A percentile compares a stretch with the other conserved stretches of the same genome.
Evolutionary conservation across 2,329 filamentous ascomycete genomes (phyloP).

Genomic region (Penicillium griseofulvum): DNA sequence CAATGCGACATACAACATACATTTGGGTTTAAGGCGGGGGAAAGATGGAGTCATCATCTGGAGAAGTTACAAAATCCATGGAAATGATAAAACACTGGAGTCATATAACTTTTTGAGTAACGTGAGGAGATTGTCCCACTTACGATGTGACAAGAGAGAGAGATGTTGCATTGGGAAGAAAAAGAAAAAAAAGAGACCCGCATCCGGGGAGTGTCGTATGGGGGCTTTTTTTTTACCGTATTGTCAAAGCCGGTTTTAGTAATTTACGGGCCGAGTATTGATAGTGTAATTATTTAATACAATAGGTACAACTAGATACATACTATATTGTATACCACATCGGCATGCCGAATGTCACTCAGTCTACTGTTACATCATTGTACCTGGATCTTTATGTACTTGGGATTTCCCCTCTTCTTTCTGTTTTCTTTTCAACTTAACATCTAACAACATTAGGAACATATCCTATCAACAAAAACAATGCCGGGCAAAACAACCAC

Average conservation of each 20-base stretch:
- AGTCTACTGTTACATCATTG: slow-evolving; percentile 21
- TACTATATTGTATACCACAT: slow-evolving; percentile 14
- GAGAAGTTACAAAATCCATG: background rate
- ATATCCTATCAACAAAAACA: slow-evolving; percentile 16
- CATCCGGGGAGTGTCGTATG: slow-evolving; percentile 17
- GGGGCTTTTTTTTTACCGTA: slow-evolving; percentile 5
- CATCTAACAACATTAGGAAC: background rate
- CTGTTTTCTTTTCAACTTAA: background rate
- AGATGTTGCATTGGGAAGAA: slow-evolving; percentile 3
- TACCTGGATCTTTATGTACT: slow-evolving; percentile 9
- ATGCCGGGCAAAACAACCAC: slow-evolving; percentile 38
- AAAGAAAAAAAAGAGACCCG: slow-evolving; percentile 5
- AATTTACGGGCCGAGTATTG: background rate
- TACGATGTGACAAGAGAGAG: slow-evolving; percentile 6
- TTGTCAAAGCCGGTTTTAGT: background rate
- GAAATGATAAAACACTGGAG: background rate
- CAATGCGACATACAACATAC: background rate
- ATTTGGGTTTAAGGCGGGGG: background rate
- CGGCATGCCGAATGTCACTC: slow-evolving; percentile 25
- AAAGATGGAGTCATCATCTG: background rate
- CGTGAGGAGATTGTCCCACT: background rate
- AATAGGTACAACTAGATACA: background rate
- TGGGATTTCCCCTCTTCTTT: background rate
- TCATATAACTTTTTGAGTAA: background rate
- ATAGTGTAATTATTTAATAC: background rate